Percentiles rank a stretch among this genome's conserved stretches.
These are phyloP conservation scores for Durio zibethinus DNA, from an alignment of 345 rosid genomes.

Conservation along the genomic window DNA sequence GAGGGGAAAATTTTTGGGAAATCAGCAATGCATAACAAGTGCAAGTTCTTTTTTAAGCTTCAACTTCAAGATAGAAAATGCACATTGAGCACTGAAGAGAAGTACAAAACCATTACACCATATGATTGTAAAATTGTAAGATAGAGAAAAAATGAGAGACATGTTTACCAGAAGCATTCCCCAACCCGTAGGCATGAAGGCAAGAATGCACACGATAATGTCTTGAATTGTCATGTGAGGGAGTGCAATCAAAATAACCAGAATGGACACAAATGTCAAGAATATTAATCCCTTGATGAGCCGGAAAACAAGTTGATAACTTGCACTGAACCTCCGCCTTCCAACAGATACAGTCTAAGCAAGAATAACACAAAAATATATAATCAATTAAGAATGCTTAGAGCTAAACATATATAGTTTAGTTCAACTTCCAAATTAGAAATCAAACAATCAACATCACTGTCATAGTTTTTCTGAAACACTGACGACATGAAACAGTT, in stretches of 20 bases:
- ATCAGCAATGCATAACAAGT: neutral
- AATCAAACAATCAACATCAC: neutral
- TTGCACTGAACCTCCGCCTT: conserved; percentile 86
- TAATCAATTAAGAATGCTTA: neutral
- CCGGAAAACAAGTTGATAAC: conserved; percentile 91
- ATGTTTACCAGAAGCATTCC: conserved; percentile 87
- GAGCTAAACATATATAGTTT: neutral
- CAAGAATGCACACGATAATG: conserved; percentile 85
- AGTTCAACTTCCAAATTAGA: neutral
- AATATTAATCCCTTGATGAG: conserved; percentile 95
- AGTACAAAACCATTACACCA: neutral
- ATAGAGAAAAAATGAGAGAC: neutral
- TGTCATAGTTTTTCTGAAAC: neutral
- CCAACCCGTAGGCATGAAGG: conserved; percentile 99
- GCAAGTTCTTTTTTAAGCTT: neutral
- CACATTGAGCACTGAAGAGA: neutral
- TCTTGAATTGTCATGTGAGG: conserved; percentile 85
- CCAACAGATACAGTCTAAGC: conserved; percentile 91
- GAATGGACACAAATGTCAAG: conserved; percentile 67
- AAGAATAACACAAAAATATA: conserved; percentile 12
- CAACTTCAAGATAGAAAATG: neutral
- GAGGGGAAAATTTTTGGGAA: neutral
- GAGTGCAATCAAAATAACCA: conserved; percentile 76
- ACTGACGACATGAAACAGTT: neutral
- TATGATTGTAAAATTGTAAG: neutral